Evolutionary conservation across 106 monocot species (phyloP), one percentile per base, ranked within the genome.

Genomic region (Amphibolis antarctica): DNA sequence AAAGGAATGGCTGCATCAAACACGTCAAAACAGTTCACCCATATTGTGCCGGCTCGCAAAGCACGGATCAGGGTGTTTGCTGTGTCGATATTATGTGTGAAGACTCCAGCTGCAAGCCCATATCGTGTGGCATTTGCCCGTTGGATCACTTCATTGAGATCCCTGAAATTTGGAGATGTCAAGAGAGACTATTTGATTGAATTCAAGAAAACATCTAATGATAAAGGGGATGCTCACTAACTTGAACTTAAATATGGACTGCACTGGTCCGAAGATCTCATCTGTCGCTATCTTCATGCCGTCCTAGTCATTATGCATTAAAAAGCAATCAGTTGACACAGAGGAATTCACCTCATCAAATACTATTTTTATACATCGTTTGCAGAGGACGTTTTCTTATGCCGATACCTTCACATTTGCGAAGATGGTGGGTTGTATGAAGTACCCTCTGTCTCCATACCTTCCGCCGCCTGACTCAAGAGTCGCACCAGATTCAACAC

Each of bases 231-330:
- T 17, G 12, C 12, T 29, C 29, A 82, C 80, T 85, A 25, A 88
- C 93, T 71, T 88, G 83, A 93, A 93, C 65, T 93, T 93, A 44
- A 93, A 76, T 27, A 93, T 89, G 7, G 88, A 75, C 56, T 93
- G 93, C 44, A 93, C 93, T 10, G 93, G 93, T 48, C 93, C 93
- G 28, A 93, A 93, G 53, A 93, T 93, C 72, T 93, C 93, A 0
- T 93, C 88, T 70, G 66, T 79, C 15, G 93, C 93, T 43, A 93
- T 93, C 28, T 1, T 3, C 93, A 93, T 93, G 13, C 49, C 78
- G 67, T 93, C 93, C 93, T 93, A 63, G 49, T 17, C 23, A 25
- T 62, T 44, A 3, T 6, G 20, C 5, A 17, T 46, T 47, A 22
- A 17, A 64, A 64, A 11, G 7, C n/a, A 66, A 50, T 23, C 9